Evolutionary conservation across 2,329 filamentous ascomycete species (phyloP).

Genomic region (Beauveria australis): DNA sequence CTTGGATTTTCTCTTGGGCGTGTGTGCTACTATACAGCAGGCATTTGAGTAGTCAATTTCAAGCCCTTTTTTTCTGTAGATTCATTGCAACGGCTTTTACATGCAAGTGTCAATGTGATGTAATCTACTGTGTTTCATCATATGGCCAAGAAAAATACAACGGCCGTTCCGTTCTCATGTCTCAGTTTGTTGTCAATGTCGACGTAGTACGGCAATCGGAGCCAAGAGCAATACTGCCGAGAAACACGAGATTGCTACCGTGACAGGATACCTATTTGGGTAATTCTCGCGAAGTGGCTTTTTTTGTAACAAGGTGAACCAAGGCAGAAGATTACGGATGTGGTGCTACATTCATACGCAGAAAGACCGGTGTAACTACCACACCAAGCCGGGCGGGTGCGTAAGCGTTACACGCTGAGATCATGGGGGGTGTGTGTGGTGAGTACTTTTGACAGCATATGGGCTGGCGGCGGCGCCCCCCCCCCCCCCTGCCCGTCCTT

Average conservation of each 20-base stretch:
- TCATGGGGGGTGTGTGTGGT: not conserved
- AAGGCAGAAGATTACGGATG: not conserved
- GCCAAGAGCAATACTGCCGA: not conserved
- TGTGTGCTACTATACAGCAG: not conserved
- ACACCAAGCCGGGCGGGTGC: not conserved
- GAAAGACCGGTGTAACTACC: not conserved
- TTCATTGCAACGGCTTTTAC: too few relatives aligned
- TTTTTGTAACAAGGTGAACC: not conserved
- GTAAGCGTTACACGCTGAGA: not conserved
- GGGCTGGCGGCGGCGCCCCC: not conserved
- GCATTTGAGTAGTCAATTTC: not conserved
- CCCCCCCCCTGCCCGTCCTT: not conserved
- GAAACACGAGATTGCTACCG: not conserved
- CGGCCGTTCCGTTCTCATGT: not conserved
- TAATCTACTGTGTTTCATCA: not conserved
- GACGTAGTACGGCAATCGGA: not conserved
- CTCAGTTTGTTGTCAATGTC: not conserved
- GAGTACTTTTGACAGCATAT: not conserved
- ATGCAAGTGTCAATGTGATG: not conserved
- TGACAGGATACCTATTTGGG: slow-evolving; percentile 1
- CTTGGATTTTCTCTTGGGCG: not conserved
- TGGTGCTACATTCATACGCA: not conserved
- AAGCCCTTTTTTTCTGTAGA: not conserved
- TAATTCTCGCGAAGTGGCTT: slow-evolving; percentile 6
- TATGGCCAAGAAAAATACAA: not conserved